phyloP scores from a whole-genome alignment of 441 rosid genomes.

The Erysimum cheiri region DNA sequence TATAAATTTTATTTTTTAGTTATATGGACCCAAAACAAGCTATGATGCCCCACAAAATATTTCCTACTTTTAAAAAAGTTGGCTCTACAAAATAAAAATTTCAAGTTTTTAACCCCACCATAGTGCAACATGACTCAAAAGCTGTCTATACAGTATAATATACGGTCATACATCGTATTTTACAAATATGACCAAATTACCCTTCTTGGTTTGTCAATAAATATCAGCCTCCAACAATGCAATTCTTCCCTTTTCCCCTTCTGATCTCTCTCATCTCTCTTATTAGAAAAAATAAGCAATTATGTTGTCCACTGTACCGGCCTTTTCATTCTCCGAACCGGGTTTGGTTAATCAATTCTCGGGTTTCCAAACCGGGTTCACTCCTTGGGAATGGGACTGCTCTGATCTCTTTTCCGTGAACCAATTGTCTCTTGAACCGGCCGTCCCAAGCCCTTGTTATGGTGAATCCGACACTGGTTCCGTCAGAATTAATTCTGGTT shows the following conservation, averaged over 20 bases:
- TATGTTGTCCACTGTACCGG: conserved; percentile 66
- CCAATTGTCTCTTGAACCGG: conserved; percentile 37
- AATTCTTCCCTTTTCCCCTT: conserved; percentile 92
- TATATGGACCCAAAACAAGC: conserved; percentile 24
- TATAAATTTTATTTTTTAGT: not conserved
- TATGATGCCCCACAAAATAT: conserved; percentile 39
- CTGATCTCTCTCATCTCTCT: conserved; percentile 54
- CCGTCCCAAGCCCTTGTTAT: conserved; percentile 45
- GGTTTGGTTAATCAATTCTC: conserved; percentile 50
- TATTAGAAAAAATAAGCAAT: conserved; percentile 30
- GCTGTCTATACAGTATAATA: conserved; percentile 39
- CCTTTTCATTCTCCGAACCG: conserved; percentile 45
- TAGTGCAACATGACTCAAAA: conserved; percentile 63
- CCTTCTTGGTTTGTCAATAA: conserved; percentile 52
- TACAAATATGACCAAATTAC: conserved; percentile 40
- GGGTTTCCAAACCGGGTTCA: conserved; percentile 53
- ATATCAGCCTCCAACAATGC: conserved; percentile 66
- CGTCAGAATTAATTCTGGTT: conserved; percentile 53
- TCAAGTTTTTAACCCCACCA: conserved; percentile 42
- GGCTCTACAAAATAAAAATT: conserved; percentile 2
- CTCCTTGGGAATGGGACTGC: conserved; percentile 73
- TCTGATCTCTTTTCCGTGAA: conserved; percentile 48
- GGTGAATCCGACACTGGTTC: conserved; percentile 46
- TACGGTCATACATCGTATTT: conserved; percentile 31
- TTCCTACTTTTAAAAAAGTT: conserved; percentile 40